phyloP scores from a whole-genome alignment of 495 filamentous ascomycete species.

The Penicillium cataractarum region DNA sequence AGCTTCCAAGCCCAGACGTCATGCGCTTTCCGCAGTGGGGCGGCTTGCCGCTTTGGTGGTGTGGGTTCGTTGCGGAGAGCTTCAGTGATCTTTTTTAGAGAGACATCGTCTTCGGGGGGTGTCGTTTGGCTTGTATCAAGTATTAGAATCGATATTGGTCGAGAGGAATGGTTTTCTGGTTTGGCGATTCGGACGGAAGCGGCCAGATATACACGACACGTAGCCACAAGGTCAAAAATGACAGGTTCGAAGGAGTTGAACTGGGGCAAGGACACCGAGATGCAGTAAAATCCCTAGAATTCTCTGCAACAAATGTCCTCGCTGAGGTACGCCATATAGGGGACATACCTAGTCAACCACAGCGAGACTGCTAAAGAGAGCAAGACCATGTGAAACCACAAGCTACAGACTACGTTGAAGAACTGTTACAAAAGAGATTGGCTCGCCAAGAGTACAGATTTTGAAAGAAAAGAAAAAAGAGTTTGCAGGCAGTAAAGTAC shows the following conservation, averaged over 20 bases:
- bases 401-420: not conserved
- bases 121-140: not conserved
- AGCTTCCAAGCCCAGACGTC: constrained; percentile 28
- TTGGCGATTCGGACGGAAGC: not conserved
- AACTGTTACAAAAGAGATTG: not conserved
- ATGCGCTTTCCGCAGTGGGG: constrained; percentile 29
- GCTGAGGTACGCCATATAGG: too few relatives aligned
- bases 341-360: too few relatives aligned
- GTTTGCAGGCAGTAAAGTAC: constrained; percentile 62
- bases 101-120: not conserved
- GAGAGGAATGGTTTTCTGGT: not conserved
- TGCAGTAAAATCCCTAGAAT: too few relatives aligned
- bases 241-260: not conserved
- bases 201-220: constrained; percentile 2
- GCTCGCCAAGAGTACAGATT: constrained; percentile 36
- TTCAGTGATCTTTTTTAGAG: not conserved
- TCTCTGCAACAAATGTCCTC: too few relatives aligned
- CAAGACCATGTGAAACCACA: not conserved
- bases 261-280: not conserved
- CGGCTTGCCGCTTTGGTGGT: constrained; percentile 13
- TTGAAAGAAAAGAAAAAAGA: constrained; percentile 48
- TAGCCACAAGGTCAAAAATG: constrained; percentile 10
- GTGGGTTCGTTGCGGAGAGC: constrained; percentile 8
- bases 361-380: not conserved
- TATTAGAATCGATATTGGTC: not conserved